phyloP scores from a whole-genome alignment of 257 asterid genomes.

The Penstemon eatonii region DNA sequence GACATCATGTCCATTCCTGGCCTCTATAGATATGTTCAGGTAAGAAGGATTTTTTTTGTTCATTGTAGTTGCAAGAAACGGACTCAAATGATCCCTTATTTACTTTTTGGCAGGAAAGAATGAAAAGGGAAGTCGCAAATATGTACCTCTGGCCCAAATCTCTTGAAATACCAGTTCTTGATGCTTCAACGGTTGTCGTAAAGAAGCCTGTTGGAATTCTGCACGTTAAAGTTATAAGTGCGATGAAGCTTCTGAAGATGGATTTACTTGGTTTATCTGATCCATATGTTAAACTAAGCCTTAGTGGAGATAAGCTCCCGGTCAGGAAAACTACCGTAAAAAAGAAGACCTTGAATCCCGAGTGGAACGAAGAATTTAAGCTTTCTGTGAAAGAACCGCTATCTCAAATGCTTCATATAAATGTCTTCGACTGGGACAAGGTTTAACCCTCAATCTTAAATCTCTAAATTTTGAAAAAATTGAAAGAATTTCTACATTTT shows the following conservation, averaged over 20 bases:
- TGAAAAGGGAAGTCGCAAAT: slow-evolving; percentile 62
- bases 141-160: slow-evolving; percentile 84
- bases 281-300: slow-evolving; percentile 82
- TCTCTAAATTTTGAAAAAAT: neutral
- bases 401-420: slow-evolving; percentile 63
- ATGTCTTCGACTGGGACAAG: slow-evolving; percentile 90
- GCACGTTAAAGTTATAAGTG: slow-evolving; percentile 77
- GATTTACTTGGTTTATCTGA: slow-evolving; percentile 85
- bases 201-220: slow-evolving; percentile 86
- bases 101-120: slow-evolving; percentile 54
- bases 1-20: slow-evolving; percentile 88
- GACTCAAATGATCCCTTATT: slow-evolving; percentile 2
- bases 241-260: slow-evolving; percentile 80
- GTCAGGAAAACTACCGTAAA: slow-evolving; percentile 71
- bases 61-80: neutral
- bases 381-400: slow-evolving; percentile 80
- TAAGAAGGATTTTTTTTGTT: slow-evolving; percentile 17
- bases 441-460: slow-evolving; percentile 30
- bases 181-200: slow-evolving; percentile 62
- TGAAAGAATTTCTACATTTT: neutral
- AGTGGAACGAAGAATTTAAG: slow-evolving; percentile 89
- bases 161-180: slow-evolving; percentile 82
- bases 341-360: slow-evolving; percentile 80
- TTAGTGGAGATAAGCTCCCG: slow-evolving; percentile 68
- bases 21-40: slow-evolving; percentile 81